These are phyloP conservation scores for Hyaloperonospora brassicae DNA, from an alignment of 352 stramenopile genomes.

Conservation along the genomic window DNA sequence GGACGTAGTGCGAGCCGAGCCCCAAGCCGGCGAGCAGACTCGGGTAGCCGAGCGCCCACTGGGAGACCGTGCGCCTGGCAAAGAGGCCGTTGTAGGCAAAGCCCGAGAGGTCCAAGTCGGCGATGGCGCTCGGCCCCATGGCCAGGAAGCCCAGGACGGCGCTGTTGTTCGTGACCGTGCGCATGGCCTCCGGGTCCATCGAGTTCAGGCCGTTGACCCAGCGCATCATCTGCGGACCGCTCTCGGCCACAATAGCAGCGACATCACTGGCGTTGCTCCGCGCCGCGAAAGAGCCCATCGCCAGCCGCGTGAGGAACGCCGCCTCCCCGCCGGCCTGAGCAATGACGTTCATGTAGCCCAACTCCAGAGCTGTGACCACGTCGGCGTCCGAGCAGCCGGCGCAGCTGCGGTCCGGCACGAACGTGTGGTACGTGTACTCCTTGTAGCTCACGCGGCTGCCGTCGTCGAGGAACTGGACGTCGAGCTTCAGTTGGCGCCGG, in stretches of 20 bases:
- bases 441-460: slow-evolving; percentile 47
- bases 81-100: slow-evolving; percentile 56
- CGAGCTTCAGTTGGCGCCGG: slow-evolving; percentile 39
- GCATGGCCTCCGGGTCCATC: slow-evolving; percentile 38
- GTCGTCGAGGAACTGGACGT: slow-evolving; percentile 48
- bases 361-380: slow-evolving; percentile 39
- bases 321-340: slow-evolving; percentile 48
- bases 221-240: slow-evolving; percentile 56
- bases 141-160: slow-evolving; percentile 34
- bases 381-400: slow-evolving; percentile 42
- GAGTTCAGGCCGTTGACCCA: slow-evolving; percentile 60
- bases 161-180: slow-evolving; percentile 28
- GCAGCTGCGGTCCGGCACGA: slow-evolving; percentile 39
- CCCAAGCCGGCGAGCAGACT: slow-evolving; percentile 43
- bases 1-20: slow-evolving; percentile 41
- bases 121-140: slow-evolving; percentile 27
- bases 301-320: slow-evolving; percentile 41
- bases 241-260: slow-evolving; percentile 28
- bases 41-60: slow-evolving; percentile 46
- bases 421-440: slow-evolving; percentile 64
- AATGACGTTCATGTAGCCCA: slow-evolving; percentile 67
- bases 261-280: slow-evolving; percentile 21
- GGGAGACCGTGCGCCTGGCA: slow-evolving; percentile 35
- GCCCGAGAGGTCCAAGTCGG: slow-evolving; percentile 29
- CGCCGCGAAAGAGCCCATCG: slow-evolving; percentile 44